Conservation (phyloP, 805 yeast genomes). For the Metschnikowia anglica region DNA sequence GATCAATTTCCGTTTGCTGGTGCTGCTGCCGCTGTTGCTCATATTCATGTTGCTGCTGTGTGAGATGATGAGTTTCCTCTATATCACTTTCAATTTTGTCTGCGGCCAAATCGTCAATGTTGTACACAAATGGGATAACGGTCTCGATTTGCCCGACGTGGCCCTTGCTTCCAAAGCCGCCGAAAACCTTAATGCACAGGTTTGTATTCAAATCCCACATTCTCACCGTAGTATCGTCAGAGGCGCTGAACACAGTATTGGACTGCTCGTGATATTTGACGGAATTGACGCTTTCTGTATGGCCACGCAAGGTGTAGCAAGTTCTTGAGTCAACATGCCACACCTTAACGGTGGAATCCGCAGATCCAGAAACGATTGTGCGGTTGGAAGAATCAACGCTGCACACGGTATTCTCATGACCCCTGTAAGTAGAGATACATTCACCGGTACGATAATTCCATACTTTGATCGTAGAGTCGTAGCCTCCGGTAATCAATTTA, state of each 20-base stretch:
- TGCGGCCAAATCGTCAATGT: conserved; percentile 52
- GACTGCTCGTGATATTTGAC: conserved; percentile 84
- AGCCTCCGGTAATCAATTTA: conserved; percentile 87
- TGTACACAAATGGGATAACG: conserved; percentile 79
- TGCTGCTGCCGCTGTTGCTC: conserved; percentile 15
- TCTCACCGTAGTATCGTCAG: conserved; percentile 88
- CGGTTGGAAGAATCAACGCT: conserved; percentile 79
- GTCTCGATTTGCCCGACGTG: conserved; percentile 94
- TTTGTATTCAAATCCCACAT: conserved; percentile 92
- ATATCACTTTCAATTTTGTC: conserved; percentile 35
- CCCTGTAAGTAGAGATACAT: conserved; percentile 89
- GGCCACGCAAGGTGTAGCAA: conserved; percentile 91
- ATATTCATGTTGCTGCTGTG: conserved; percentile 17
- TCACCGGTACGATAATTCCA: conserved; percentile 97
- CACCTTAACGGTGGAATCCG: conserved; percentile 87
- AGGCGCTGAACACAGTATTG: conserved; percentile 76
- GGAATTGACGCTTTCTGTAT: conserved; percentile 86
- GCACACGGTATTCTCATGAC: conserved; percentile 84
- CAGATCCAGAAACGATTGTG: conserved; percentile 88
- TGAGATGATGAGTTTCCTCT: conserved; percentile 33
- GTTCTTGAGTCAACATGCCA: conserved; percentile 96
- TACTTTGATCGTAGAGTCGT: conserved; percentile 87
- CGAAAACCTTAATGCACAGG: conserved; percentile 75
- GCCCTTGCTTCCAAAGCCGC: conserved; percentile 69
- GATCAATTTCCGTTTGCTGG: neutral